Conservation (phyloP, 495 filamentous ascomycete genomes). For the Lepidopterella palustris region DNA sequence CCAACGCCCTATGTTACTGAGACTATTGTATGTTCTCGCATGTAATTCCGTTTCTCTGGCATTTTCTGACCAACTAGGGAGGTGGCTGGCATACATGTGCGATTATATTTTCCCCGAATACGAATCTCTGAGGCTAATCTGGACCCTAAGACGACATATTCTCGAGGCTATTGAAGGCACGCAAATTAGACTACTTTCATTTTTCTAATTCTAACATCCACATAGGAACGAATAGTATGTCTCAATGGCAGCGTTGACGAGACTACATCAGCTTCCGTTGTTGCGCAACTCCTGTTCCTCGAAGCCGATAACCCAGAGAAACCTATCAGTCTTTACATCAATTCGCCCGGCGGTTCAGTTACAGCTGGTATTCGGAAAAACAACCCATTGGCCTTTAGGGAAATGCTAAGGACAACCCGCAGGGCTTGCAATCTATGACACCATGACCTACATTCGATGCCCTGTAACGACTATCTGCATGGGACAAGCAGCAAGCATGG, state of each 20-base stretch:
- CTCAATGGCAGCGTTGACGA: constrained; percentile 91
- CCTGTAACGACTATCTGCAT: constrained; percentile 92
- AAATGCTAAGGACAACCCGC: not conserved
- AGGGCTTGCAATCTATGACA: constrained; percentile 95
- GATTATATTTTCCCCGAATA: constrained; percentile 24
- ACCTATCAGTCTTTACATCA: constrained; percentile 94
- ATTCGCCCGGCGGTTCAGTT: constrained; percentile 92
- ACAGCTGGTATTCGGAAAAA: constrained; percentile 53
- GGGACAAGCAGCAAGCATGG: constrained; percentile 93
- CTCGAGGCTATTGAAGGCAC: constrained; percentile 68
- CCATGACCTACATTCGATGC: constrained; percentile 92
- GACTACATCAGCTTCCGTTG: constrained; percentile 77
- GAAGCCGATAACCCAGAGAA: constrained; percentile 94
- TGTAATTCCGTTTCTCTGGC: not conserved
- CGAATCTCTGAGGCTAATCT: constrained; percentile 19
- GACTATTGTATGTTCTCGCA: constrained; percentile 54
- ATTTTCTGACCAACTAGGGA: constrained; percentile 52
- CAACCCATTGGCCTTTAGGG: not conserved
- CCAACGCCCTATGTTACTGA: constrained; percentile 43
- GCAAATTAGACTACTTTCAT: constrained; percentile 9
- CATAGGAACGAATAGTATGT: constrained; percentile 87
- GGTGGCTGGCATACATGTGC: constrained; percentile 88
- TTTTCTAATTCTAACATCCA: constrained; percentile 31
- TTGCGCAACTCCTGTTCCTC: constrained; percentile 93
- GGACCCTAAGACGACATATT: constrained; percentile 73